phyloP scores from a whole-genome alignment of 148 eudicot genomes.

The Vaccinium darrowii region DNA sequence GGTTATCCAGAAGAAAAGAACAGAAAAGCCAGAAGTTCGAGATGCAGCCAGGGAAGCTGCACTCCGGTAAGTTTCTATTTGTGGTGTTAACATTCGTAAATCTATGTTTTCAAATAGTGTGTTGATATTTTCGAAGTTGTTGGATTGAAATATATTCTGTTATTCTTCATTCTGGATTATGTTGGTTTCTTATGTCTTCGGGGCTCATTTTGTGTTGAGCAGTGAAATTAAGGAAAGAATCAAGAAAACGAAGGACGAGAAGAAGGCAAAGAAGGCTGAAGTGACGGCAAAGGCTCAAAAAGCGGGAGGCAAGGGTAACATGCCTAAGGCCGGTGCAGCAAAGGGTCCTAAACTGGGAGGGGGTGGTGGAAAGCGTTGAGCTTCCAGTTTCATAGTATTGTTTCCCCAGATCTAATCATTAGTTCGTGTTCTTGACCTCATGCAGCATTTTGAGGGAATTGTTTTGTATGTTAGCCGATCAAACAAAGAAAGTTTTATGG shows the following conservation, averaged over 20 bases:
- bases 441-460: neutral
- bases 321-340: slow-evolving; percentile 23
- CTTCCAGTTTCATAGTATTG: neutral
- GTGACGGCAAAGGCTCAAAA: slow-evolving; percentile 27
- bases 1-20: slow-evolving; percentile 35
- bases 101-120: neutral
- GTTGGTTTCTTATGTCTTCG: neutral
- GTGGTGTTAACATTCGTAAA: neutral
- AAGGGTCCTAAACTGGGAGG: slow-evolving; percentile 29
- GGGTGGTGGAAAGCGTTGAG: slow-evolving; percentile 12
- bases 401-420: neutral
- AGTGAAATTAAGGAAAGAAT: slow-evolving; percentile 40
- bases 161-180: neutral
- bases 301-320: slow-evolving; percentile 21
- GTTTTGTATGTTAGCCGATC: neutral
- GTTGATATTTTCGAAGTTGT: neutral
- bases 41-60: slow-evolving; percentile 40
- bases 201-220: slow-evolving; percentile 1
- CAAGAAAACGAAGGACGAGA: slow-evolving; percentile 37
- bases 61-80: slow-evolving; percentile 13
- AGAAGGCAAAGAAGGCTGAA: slow-evolving; percentile 40
- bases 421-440: neutral
- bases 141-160: neutral
- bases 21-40: slow-evolving; percentile 34
- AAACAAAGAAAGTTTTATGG: neutral